phyloP scores from a whole-genome alignment of 192 early-diverging fungal species.

The Backusella westeae region DNA sequence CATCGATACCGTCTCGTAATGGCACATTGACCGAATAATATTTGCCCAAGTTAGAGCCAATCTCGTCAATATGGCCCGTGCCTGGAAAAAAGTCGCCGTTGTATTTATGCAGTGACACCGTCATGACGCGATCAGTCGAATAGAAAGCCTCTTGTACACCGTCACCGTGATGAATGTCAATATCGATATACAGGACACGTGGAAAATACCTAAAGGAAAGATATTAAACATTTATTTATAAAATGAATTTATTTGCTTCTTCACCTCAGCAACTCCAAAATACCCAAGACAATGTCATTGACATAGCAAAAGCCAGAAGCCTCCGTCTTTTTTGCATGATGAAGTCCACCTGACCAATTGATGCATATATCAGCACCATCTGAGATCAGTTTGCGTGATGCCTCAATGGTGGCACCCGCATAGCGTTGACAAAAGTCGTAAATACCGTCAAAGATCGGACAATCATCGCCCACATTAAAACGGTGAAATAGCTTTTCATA shows the following conservation, averaged over 20 bases:
- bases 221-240: not conserved
- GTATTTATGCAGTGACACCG: slow-evolving; percentile 95
- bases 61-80: slow-evolving; percentile 78
- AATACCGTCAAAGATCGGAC: slow-evolving; percentile 96
- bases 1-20: slow-evolving; percentile 83
- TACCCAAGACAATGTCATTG: slow-evolving; percentile 96
- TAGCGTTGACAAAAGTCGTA: slow-evolving; percentile 94
- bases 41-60: slow-evolving; percentile 76
- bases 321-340: slow-evolving; percentile 85
- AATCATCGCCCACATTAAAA: slow-evolving; percentile 97
- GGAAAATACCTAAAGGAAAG: slow-evolving; percentile 53
- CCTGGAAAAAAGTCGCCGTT: slow-evolving; percentile 92
- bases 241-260: not conserved
- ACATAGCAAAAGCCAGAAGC: slow-evolving; percentile 98
- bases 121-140: slow-evolving; percentile 90
- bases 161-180: slow-evolving; percentile 98
- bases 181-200: slow-evolving; percentile 93
- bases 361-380: slow-evolving; percentile 89
- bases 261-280: slow-evolving; percentile 79
- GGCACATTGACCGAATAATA: slow-evolving; percentile 91
- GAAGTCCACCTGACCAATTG: slow-evolving; percentile 98
- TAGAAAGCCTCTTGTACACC: slow-evolving; percentile 98
- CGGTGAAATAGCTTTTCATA: slow-evolving; percentile 57
- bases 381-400: slow-evolving; percentile 77
- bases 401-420: slow-evolving; percentile 92